Evolutionary conservation across 129 eudicot genomes (phyloP).

Genomic region (Flaveria trinervia): DNA sequence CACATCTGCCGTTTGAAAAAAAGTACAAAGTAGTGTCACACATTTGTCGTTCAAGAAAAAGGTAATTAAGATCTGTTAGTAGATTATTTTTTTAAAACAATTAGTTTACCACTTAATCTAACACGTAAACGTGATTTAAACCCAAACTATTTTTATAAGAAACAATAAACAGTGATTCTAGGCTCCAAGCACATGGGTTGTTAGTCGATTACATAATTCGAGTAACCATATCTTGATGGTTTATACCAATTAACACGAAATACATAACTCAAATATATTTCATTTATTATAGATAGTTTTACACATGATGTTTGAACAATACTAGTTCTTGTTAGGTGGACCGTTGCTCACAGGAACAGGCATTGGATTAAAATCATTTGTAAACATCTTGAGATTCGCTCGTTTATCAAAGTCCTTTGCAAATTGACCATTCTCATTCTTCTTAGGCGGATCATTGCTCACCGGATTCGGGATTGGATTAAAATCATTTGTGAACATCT

Average conservation of each 20-base stretch:
- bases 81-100: too few relatives aligned
- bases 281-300: not conserved
- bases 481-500: not conserved
- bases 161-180: too few relatives aligned
- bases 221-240: not conserved
- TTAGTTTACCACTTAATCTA: too few relatives aligned
- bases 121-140: too few relatives aligned
- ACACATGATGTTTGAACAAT: not conserved
- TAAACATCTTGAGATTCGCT: not conserved
- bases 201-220: too few relatives aligned
- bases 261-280: not conserved
- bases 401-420: not conserved
- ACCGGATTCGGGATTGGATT: not conserved
- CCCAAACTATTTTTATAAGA: too few relatives aligned
- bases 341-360: not conserved
- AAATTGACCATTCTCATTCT: not conserved
- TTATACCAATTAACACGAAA: not conserved
- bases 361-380: not conserved
- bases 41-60: too few relatives aligned
- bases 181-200: too few relatives aligned
- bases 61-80: too few relatives aligned
- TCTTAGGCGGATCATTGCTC: not conserved
- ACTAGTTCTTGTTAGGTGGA: slow-evolving; percentile 25
- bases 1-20: too few relatives aligned
- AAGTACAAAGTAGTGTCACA: too few relatives aligned